phyloP scores from a whole-genome alignment of 768 basidiomycete genomes.

The Amanita rubescens region DNA sequence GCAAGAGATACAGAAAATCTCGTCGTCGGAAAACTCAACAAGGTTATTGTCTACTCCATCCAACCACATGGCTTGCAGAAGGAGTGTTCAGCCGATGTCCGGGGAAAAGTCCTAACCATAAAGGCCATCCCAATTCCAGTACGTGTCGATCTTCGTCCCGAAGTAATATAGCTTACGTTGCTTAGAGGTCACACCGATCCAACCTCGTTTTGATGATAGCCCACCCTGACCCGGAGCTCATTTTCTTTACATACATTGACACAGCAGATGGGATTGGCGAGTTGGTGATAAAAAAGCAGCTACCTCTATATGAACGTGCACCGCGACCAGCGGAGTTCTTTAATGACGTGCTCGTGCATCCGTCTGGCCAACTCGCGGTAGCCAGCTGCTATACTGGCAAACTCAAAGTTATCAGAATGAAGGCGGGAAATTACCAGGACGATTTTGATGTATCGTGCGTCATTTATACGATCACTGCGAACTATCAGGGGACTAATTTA shows the following conservation, averaged over 20 bases:
- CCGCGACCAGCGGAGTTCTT: constrained; percentile 66
- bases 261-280: constrained; percentile 24
- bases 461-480: neutral
- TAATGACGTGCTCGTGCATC: constrained; percentile 61
- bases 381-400: constrained; percentile 64
- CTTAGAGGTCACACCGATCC: constrained; percentile 30
- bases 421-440: constrained; percentile 43
- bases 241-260: constrained; percentile 50
- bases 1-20: constrained; percentile 52
- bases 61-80: constrained; percentile 50
- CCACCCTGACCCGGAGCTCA: constrained; percentile 68
- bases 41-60: constrained; percentile 62
- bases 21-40: constrained; percentile 59
- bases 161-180: neutral
- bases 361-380: constrained; percentile 51
- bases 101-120: constrained; percentile 58
- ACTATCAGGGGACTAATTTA: neutral
- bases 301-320: constrained; percentile 49
- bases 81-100: constrained; percentile 56
- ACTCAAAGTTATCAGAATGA: constrained; percentile 54
- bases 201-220: constrained; percentile 65
- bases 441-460: constrained; percentile 64
- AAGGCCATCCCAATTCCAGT: constrained; percentile 51
- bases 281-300: constrained; percentile 34
- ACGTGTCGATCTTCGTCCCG: constrained; percentile 15